Conservation (phyloP, 2,329 filamentous ascomycete genomes). For the Madurella fahalii region DNA sequence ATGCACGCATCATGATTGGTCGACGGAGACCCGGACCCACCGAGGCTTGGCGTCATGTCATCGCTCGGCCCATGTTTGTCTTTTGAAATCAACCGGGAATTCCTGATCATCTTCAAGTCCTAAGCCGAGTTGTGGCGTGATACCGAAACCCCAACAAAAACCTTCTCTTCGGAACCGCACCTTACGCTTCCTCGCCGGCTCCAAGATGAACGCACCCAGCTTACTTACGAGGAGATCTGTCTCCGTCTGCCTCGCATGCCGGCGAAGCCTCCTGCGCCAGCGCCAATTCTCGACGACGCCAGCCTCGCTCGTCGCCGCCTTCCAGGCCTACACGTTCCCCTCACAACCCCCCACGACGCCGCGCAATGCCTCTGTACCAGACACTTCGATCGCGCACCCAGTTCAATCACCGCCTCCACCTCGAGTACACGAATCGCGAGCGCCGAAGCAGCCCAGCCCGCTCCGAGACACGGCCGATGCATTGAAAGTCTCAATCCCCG, state of each 20-base stretch:
- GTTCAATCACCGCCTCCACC: slow-evolving; percentile 37
- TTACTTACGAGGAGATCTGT: slow-evolving; percentile 33
- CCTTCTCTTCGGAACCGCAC: not conserved
- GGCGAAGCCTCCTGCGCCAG: slow-evolving; percentile 37
- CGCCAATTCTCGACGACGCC: slow-evolving; percentile 41
- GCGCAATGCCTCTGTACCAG: slow-evolving; percentile 41
- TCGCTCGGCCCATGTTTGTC: slow-evolving; percentile 7
- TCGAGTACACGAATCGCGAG: slow-evolving; percentile 51
- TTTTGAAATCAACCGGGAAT: not conserved
- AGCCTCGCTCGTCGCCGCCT: slow-evolving; percentile 32
- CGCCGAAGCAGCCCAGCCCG: slow-evolving; percentile 32
- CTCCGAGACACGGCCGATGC: slow-evolving; percentile 13
- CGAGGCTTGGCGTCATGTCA: slow-evolving; percentile 26
- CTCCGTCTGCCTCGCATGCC: slow-evolving; percentile 39
- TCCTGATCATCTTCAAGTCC: not conserved
- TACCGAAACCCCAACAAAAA: not conserved
- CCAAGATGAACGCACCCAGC: slow-evolving; percentile 41
- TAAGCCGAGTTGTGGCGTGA: not conserved
- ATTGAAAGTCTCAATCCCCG: slow-evolving; percentile 47
- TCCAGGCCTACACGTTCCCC: slow-evolving; percentile 51
- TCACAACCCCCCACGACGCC: slow-evolving; percentile 38
- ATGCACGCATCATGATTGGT: slow-evolving; percentile 28
- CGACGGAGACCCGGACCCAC: slow-evolving; percentile 21
- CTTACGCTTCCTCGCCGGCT: not conserved
- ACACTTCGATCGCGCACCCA: slow-evolving; percentile 46